Evolutionary conservation across 345 rosid genomes (phyloP), one percentile per base, ranked within the genome.

Genomic region (Hibiscus tridactylites): DNA sequence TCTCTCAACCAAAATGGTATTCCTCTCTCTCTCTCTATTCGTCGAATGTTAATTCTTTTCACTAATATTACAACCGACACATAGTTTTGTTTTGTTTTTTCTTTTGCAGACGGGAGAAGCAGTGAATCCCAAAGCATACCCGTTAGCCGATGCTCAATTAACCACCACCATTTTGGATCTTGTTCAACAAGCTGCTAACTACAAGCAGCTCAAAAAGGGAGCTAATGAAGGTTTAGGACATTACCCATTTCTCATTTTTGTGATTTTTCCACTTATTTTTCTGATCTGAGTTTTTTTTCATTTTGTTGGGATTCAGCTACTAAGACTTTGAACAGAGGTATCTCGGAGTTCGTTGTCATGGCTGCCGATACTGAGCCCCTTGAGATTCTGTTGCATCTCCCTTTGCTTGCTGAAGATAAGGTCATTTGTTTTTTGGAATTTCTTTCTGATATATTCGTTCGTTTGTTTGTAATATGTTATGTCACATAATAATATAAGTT

Each of bases 131-230:
- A 90, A 88, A 80, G 97, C 96, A 0, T 90, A 90, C 71, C 98
- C 98, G 1, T 85, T 94, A 6, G 96, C 97, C 0, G 95, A 94
- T 80, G 79, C 93, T 6, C 90, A 91, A 82, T 79, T 94, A 35
- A 54, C 88, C 0, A 86, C 88, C 26, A 90, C 97, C 8, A 94
- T 94, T 31, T 79, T 91, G 33, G 97, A 94, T 82, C 95, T 94
- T 13, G 87, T 94, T 74, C 96, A 91, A 68, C 98, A 94, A 83
- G 98, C 97, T 44, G 88, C 95, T 60, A 88, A 91, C 74, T 90
- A 91, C 91, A 91, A 90, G 89, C 98, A 94, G 79, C 98, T 94
- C 75, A 94, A 94, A 72, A 94, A 94, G 84, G 97, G 98, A 4
- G 98, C 97, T 21, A 94, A 94, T 70, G 98, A 94, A 90, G 98